Base-by-base conservation (phyloP, 768 basidiomycete species). In the Tephrocybe sp. region DNA sequence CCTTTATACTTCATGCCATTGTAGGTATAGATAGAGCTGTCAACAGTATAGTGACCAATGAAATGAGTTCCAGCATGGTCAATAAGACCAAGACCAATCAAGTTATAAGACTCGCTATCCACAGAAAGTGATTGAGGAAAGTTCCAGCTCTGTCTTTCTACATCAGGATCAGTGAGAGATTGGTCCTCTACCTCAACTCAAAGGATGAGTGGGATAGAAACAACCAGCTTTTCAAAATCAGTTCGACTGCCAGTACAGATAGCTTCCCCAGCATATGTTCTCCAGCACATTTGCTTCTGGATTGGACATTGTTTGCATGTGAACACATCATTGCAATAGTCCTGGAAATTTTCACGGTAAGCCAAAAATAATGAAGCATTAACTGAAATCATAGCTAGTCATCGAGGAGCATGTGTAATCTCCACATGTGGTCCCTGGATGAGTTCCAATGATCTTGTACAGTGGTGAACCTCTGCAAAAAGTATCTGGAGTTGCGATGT, bases 141-240 rank as follows among this genome's bases (percentile, higher is more conserved):
- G 26, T 26, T 26, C 26, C 26, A 26, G 26, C 26, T 26, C 7
- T 26, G 26, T 26, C 26, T 26, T 26, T 26, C 26, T 3, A 26
- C 7, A 3, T 26, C 26, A 26, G 26, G 4, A 26, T 26, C 4
- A 3, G 26, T 4, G 7, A 26, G 26, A 4, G 26, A 26, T 26
- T 26, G 4, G 7, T 26, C 26, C 26, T 26, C 4, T 26, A 38
- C n/a, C n/a, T 65, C 59, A 20, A 61, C 33, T 1, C 40, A 17
- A 11, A 60, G 45, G 14, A 63, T 32, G 22, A 60, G 42, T 7
- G 62, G 63, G 19, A 67, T 36, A 39, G 60, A 57, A 11, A 59
- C 17, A 13, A 63, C 55, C 33, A 63, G 19, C 14, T 57, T 22
- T 4, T 34, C 49, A 32, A 45, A n/a, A 41, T 62, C 57, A 9